These are phyloP conservation scores for Artemisia argyi DNA, from an alignment of 129 eudicot species.

Conservation along the genomic window DNA sequence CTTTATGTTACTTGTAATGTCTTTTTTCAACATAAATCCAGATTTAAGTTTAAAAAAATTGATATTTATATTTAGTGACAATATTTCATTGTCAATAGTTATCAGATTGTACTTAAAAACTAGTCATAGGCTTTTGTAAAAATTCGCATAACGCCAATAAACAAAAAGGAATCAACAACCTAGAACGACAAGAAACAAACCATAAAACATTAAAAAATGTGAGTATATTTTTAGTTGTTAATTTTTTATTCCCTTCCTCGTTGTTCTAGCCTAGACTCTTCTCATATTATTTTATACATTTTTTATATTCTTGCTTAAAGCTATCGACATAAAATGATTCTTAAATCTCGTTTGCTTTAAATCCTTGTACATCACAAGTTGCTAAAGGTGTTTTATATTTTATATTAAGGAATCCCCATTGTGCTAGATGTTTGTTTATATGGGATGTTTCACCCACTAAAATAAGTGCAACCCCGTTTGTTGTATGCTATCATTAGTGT, in stretches of 20 bases:
- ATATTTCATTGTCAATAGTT: not conserved
- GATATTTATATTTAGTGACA: not conserved
- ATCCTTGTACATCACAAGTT: conserved; percentile 36
- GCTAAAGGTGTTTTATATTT: conserved; percentile 15
- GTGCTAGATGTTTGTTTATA: conserved; percentile 16
- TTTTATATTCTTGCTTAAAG: conserved; percentile 31
- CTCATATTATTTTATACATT: conserved; percentile 5
- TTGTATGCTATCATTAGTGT: conserved; percentile 22
- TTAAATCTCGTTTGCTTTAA: conserved; percentile 27
- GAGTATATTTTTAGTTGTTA: conserved; percentile 12
- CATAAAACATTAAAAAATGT: not conserved
- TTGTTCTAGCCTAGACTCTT: conserved; percentile 31
- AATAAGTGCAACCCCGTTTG: conserved; percentile 29
- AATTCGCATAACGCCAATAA: too few species aligned
- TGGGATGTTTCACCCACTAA: conserved; percentile 39
- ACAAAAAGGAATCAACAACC: not conserved
- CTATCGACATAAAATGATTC: conserved; percentile 38
- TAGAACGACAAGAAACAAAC: conserved; percentile 16
- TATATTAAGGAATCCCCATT: conserved; percentile 36
- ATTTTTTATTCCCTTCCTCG: not conserved
- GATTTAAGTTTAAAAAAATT: not conserved
- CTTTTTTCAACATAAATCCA: not conserved
- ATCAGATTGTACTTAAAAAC: not conserved
- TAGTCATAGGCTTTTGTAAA: not conserved
- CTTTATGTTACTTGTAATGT: not conserved